phyloP scores from a whole-genome alignment of 768 basidiomycete genomes.

The Amanita pallidorosea region DNA sequence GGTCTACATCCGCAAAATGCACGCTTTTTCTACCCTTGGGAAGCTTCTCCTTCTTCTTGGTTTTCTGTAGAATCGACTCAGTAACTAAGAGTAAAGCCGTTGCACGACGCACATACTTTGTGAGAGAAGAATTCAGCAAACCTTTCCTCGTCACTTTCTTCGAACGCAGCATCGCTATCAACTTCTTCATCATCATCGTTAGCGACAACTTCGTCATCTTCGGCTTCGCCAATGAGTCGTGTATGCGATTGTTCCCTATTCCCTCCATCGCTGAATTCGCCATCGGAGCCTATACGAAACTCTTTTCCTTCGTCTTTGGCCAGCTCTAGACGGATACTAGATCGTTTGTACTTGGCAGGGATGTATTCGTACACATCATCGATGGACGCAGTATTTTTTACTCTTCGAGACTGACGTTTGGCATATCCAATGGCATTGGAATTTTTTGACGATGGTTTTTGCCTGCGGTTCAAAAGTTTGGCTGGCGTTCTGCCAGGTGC shows the following conservation, averaged over 20 bases:
- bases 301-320: constrained; percentile 43
- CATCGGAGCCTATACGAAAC: constrained; percentile 29
- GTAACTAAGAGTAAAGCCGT: constrained; percentile 3
- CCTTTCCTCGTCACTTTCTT: constrained; percentile 71
- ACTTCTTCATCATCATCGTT: constrained; percentile 79
- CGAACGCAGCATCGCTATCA: constrained; percentile 76
- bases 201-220: constrained; percentile 42
- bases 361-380: constrained; percentile 60
- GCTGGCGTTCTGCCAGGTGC: no score
- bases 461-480: no score
- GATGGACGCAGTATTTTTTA: constrained; percentile 19
- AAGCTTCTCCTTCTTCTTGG: constrained; percentile 17
- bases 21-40: constrained; percentile 23
- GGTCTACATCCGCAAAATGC: constrained; percentile 46
- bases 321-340: constrained; percentile 41
- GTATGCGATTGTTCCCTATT: constrained; percentile 27
- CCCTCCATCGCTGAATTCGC: constrained; percentile 27
- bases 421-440: constrained; percentile 40
- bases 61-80: constrained; percentile 13
- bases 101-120: constrained; percentile 17
- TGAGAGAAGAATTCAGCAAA: constrained; percentile 56
- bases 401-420: constrained; percentile 38
- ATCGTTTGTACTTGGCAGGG: constrained; percentile 36
- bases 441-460: constrained; percentile 11
- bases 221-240: constrained; percentile 41